Evolutionary conservation across 768 basidiomycete genomes (phyloP).

Genomic region (Suillus spraguei): DNA sequence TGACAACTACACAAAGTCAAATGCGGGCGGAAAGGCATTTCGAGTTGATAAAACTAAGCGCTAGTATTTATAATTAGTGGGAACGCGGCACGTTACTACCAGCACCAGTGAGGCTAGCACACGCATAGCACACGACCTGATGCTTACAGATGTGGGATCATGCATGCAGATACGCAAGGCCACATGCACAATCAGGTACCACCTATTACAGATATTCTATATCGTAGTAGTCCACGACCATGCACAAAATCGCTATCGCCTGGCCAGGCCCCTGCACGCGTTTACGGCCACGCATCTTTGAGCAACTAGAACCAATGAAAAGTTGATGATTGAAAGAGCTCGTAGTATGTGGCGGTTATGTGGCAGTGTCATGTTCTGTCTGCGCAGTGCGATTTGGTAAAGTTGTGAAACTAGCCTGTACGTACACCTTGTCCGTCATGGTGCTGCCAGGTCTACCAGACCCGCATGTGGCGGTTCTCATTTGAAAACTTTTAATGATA

Average conservation of each 20-base stretch:
- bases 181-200: not conserved
- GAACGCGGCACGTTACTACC: not conserved
- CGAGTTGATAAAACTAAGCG: not conserved
- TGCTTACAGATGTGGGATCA: not conserved
- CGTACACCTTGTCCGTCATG: too few species aligned
- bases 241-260: not conserved
- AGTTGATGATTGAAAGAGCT: not conserved
- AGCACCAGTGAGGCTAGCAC: not conserved
- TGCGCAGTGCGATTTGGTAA: too few species aligned
- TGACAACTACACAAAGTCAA: conserved; percentile 2
- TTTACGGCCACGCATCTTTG: not conserved
- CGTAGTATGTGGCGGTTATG: too few species aligned
- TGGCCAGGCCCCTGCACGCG: not conserved
- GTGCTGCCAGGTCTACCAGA: too few species aligned
- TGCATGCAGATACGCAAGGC: not conserved
- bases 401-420: too few species aligned
- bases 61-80: conserved; percentile 8
- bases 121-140: not conserved
- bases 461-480: too few species aligned
- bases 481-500: too few species aligned
- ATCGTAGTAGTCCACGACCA: not conserved
- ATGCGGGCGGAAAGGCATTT: conserved; percentile 13
- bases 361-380: too few species aligned
- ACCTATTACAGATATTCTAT: not conserved
- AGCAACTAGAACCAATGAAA: not conserved